These are phyloP conservation scores for Alternaria brassicicola DNA, from an alignment of 2,329 filamentous ascomycete genomes.

Conservation along the genomic window DNA sequence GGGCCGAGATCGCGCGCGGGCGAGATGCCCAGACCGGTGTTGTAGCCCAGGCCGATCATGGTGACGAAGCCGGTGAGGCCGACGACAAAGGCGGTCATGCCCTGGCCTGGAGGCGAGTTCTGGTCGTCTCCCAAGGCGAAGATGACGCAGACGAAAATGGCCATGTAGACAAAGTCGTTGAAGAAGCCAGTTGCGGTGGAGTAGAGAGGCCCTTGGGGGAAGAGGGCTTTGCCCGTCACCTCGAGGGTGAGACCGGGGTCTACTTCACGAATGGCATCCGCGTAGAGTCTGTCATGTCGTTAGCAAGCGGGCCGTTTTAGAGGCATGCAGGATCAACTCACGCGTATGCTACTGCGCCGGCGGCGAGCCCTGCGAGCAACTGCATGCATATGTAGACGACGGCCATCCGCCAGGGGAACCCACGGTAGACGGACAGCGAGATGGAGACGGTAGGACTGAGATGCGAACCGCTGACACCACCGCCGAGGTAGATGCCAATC, in stretches of 20 bases:
- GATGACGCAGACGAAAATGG: slow-evolving; percentile 72
- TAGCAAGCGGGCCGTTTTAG: slow-evolving; percentile 27
- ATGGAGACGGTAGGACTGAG: slow-evolving; percentile 57
- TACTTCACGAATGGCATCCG: slow-evolving; percentile 66
- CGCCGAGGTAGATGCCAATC: slow-evolving; percentile 55
- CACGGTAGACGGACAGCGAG: slow-evolving; percentile 59
- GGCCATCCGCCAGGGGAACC: slow-evolving; percentile 62
- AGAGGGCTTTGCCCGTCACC: slow-evolving; percentile 62
- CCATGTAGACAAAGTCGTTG: slow-evolving; percentile 70
- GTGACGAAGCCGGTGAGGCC: slow-evolving; percentile 34
- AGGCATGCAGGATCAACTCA: slow-evolving; percentile 52
- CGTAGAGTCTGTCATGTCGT: slow-evolving; percentile 25
- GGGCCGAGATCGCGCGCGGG: slow-evolving; percentile 74
- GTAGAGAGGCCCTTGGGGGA: slow-evolving; percentile 63
- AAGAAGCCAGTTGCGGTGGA: slow-evolving; percentile 71
- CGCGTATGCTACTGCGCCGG: slow-evolving; percentile 50
- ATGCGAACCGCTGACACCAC: slow-evolving; percentile 56
- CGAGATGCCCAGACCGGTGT: slow-evolving; percentile 61
- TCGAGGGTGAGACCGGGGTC: slow-evolving; percentile 51
- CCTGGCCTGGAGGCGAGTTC: slow-evolving; percentile 53
- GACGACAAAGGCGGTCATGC: slow-evolving; percentile 57
- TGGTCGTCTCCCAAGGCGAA: slow-evolving; percentile 65
- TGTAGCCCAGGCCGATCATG: slow-evolving; percentile 36
- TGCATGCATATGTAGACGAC: slow-evolving; percentile 60
- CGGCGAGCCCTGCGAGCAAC: slow-evolving; percentile 59